Evolutionary conservation across 1,284 basidiomycete species (phyloP), one percentile per base, ranked within the genome.

Genomic region (Veloporphyrellus conicus): DNA sequence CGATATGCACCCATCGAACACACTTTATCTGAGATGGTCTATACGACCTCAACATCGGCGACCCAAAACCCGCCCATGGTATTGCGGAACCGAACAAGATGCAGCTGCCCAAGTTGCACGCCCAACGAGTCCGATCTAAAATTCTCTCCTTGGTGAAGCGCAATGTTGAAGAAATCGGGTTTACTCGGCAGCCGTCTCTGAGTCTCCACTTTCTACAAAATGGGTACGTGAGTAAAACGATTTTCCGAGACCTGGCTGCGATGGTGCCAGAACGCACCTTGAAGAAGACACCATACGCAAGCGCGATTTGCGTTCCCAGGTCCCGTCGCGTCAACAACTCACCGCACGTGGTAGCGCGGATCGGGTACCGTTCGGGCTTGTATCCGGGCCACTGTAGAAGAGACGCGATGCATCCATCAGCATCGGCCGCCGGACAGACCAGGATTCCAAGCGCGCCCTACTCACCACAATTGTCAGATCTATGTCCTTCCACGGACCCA

Each of bases 351-450:
- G 6, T 1, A 14, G 31, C n/a, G 4, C 2, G 4, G 32, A 60
- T 45, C 22, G 9, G n/a, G 20, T 5, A 40, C 11, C 2, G 10
- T 3, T 20, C 18, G 2, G 27, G 6, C 6, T 28, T 2, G 47
- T 60, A 59, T 7, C 55, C 59, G 3, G 49, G 47, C 59, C 59
- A 62, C 55, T 57, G 15, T 25, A 10, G 4, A 6, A 11, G 32
- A 36, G 9, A 36, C 12, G 11, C 10, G 3, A 16, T 15, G 20
- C 4, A 23, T 34, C 19, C 7, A 29, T 52, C 22, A 40, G 14
- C 15, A 23, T 31, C 16, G 1, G 18, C 14, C 8, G 1, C 23
- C 5, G 2, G 3, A 19, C 8, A 10, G 4, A 14, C n/a, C n/a
- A n/a, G n/a, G n/a, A 10, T 5, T 12, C 20, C 7, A 7, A 32